A percentile compares a stretch with the other conserved stretches of the same genome.
phyloP scores from a whole-genome alignment of 768 basidiomycete genomes.

The Tephrocybe sp. region DNA sequence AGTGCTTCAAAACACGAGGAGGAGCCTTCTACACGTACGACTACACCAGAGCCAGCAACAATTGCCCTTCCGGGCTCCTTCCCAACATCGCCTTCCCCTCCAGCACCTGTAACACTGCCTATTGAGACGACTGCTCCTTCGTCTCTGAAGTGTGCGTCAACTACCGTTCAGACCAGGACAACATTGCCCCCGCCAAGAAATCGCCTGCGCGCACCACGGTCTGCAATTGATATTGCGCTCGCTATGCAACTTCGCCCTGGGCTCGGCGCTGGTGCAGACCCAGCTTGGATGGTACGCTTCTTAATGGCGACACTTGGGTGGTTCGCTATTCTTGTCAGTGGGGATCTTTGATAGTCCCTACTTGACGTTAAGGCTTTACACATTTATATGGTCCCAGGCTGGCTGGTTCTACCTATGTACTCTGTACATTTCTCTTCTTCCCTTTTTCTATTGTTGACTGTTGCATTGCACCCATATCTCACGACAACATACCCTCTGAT shows the following conservation, averaged over 20 bases:
- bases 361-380: neutral
- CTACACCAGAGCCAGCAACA: constrained; percentile 1
- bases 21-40: neutral
- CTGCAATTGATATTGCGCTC: constrained; percentile 65
- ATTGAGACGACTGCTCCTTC: neutral
- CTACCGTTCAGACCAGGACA: no score
- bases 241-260: constrained; percentile 80
- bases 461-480: neutral
- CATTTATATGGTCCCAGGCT: no score
- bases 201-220: constrained; percentile 28
- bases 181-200: neutral
- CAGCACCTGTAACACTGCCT: neutral
- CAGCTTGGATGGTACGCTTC: constrained; percentile 79
- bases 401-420: no score
- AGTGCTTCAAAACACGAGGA: neutral
- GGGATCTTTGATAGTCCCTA: constrained; percentile 4
- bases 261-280: constrained; percentile 66
- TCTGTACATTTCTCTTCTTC: neutral
- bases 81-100: constrained; percentile 12
- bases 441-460: neutral
- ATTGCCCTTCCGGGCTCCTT: constrained; percentile 19
- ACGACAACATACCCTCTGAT: neutral
- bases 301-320: constrained; percentile 81
- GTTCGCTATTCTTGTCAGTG: constrained; percentile 57
- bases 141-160: no score